Percentiles rank a stretch among this genome's conserved stretches.
phyloP scores from a whole-genome alignment of 1,139 yeast species.

The Saccharomyces hybrid region DNA sequence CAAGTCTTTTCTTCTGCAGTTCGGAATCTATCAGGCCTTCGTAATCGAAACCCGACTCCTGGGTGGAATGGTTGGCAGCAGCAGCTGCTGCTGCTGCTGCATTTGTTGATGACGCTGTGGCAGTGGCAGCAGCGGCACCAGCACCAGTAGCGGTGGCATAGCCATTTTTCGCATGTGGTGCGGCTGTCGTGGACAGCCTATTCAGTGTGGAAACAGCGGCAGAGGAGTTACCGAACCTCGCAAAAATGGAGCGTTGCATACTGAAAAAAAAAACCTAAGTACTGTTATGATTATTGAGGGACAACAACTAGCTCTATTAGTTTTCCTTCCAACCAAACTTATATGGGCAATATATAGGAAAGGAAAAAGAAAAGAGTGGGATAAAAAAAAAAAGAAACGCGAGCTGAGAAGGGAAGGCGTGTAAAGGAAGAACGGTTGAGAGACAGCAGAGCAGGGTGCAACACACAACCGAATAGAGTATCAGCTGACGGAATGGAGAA shows the following conservation, averaged over 20 bases:
- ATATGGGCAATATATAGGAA: background rate
- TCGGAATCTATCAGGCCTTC: slow-evolving; percentile 55
- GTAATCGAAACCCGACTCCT: slow-evolving; percentile 54
- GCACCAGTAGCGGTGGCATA: slow-evolving; percentile 13
- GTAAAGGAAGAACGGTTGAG: background rate
- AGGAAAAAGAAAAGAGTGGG: background rate
- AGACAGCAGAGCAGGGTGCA: background rate
- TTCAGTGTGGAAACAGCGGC: background rate
- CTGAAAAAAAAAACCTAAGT: background rate
- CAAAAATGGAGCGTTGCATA: background rate
- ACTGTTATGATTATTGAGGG: background rate
- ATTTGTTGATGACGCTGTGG: slow-evolving; percentile 36
- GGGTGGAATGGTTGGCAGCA: slow-evolving; percentile 31
- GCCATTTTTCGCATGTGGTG: background rate
- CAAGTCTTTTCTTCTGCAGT: slow-evolving; percentile 65
- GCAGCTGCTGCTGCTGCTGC: slow-evolving; percentile 31
- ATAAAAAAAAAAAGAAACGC: background rate
- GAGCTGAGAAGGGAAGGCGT: background rate
- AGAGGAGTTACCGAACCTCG: background rate
- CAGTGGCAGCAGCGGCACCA: slow-evolving; percentile 23
- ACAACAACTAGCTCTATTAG: background rate
- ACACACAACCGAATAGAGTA: background rate
- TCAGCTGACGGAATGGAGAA: background rate
- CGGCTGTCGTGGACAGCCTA: background rate
- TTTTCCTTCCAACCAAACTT: background rate